Base-by-base conservation (phyloP, 2,329 filamentous ascomycete genomes). In the Pseudogymnoascus sp. region DNA sequence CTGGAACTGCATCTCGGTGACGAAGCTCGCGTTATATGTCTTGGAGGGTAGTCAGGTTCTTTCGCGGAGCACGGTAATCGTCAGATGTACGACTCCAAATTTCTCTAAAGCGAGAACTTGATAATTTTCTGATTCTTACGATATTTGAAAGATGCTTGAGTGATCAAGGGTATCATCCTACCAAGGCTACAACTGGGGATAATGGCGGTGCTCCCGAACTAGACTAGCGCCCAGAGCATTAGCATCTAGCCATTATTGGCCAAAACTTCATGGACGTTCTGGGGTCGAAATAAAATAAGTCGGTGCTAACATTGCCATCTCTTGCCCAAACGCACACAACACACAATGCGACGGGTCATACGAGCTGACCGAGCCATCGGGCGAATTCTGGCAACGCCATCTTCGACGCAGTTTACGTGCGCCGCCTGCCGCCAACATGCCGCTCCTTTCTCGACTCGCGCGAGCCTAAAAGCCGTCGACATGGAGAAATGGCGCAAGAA, bases 401-500 rank as follows among this genome's bases (percentile, higher is more conserved):
- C 48, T 55, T 55, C 29, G 29, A 55, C 48, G 10, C 27, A 55
- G 29, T 55, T 55, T 33, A 63, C 69, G 40, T 73, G 69, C 64
- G 60, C 62, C 3, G 63, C 63, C 45, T 72, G 70, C 66, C 68
- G 64, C 58, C 63, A 67, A 33, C 67, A 67, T 55, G 60, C 65
- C 15, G 61, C 67, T 52, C 61, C 69, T 31, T 72, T 72, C 59
- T 72, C 71, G 6, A 72, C 69, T 27, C 66, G 64, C 65, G 27
- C 39, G 55, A 67, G 25, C 62, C 62, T 61, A 66, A 65, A 62
- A 39, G 65, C 33, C 58, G 35, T 61, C 60, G 69, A 78, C 62
- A 76, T 75, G 58, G 78, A 81, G 63, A 76, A 74, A 63, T 67
- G 80, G 59, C 76, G 79, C 61, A 71, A 73, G 64, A 78, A 74